These are phyloP conservation scores for Boletus huronensis DNA, from an alignment of 768 basidiomycete genomes.

Conservation along the genomic window DNA sequence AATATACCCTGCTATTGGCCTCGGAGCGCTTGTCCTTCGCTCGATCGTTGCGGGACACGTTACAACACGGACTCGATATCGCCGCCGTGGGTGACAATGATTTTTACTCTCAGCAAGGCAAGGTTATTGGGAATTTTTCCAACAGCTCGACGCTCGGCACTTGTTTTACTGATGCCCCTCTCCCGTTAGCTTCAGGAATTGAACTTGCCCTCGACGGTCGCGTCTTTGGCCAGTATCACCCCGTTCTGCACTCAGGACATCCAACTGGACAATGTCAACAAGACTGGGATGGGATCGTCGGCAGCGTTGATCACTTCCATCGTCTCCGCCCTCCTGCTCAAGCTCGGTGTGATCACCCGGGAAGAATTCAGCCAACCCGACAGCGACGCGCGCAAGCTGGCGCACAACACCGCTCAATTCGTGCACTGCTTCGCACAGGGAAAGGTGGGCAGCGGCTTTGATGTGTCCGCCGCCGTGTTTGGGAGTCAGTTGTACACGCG, in stretches of 20 bases:
- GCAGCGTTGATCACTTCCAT: slow-evolving; percentile 96
- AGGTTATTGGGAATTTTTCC: slow-evolving; percentile 44
- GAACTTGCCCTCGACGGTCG: slow-evolving; percentile 58
- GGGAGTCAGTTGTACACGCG: slow-evolving; percentile 92
- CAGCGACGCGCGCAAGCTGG: slow-evolving; percentile 52
- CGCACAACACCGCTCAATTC: slow-evolving; percentile 93
- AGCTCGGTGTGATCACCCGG: slow-evolving; percentile 58
- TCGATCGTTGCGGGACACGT: slow-evolving; percentile 35
- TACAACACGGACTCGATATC: slow-evolving; percentile 65
- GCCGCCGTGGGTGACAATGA: slow-evolving; percentile 92
- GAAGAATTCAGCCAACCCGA: slow-evolving; percentile 44
- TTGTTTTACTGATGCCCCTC: slow-evolving; percentile 3
- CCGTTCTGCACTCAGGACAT: slow-evolving; percentile 75
- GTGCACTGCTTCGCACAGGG: slow-evolving; percentile 96
- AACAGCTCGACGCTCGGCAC: neutral
- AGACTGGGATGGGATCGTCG: slow-evolving; percentile 96
- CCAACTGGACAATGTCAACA: slow-evolving; percentile 80
- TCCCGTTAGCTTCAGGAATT: slow-evolving; percentile 55
- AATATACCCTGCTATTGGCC: slow-evolving; percentile 67
- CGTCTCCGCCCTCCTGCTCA: slow-evolving; percentile 78
- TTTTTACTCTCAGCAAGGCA: slow-evolving; percentile 91
- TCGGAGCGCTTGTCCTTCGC: slow-evolving; percentile 48
- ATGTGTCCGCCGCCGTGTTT: slow-evolving; percentile 90
- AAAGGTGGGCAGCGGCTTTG: slow-evolving; percentile 97
- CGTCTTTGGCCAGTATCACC: slow-evolving; percentile 63